Percentiles rank a stretch among this genome's conserved stretches.
Conservation (phyloP, 2,329 filamentous ascomycete genomes). For the Fusarium longipes region DNA sequence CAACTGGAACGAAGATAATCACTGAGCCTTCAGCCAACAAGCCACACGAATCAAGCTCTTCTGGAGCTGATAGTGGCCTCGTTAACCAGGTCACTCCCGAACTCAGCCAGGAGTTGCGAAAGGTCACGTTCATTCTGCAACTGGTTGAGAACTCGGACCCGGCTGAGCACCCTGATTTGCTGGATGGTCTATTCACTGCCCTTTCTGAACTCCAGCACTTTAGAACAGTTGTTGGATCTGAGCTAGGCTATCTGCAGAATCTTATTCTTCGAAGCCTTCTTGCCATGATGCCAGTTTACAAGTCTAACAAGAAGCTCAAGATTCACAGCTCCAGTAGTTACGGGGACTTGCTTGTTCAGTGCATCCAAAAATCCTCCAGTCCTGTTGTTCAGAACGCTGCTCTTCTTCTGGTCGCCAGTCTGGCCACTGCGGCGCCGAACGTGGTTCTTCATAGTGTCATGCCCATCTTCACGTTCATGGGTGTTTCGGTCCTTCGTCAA, state of each 20-base stretch:
- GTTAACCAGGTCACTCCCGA: constrained; percentile 72
- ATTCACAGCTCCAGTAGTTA: constrained; percentile 85
- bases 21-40: constrained; percentile 80
- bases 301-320: constrained; percentile 67
- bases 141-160: constrained; percentile 85
- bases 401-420: constrained; percentile 84
- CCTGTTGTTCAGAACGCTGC: constrained; percentile 95
- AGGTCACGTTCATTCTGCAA: constrained; percentile 88
- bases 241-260: constrained; percentile 90
- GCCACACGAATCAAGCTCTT: constrained; percentile 80
- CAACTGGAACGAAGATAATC: constrained; percentile 77
- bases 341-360: constrained; percentile 91
- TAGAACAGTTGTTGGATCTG: constrained; percentile 82
- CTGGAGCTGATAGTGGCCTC: constrained; percentile 70
- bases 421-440: constrained; percentile 89
- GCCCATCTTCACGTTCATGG: constrained; percentile 99
- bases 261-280: constrained; percentile 84
- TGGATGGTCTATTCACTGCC: constrained; percentile 82
- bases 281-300: constrained; percentile 83
- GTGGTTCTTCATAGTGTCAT: constrained; percentile 96
- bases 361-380: constrained; percentile 89
- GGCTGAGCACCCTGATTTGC: constrained; percentile 78
- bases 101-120: constrained; percentile 74
- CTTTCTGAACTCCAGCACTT: constrained; percentile 90
- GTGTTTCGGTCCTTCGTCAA: constrained; percentile 87